Conservation (phyloP, 163 green algal species). For the Scenedesmus sp. region DNA sequence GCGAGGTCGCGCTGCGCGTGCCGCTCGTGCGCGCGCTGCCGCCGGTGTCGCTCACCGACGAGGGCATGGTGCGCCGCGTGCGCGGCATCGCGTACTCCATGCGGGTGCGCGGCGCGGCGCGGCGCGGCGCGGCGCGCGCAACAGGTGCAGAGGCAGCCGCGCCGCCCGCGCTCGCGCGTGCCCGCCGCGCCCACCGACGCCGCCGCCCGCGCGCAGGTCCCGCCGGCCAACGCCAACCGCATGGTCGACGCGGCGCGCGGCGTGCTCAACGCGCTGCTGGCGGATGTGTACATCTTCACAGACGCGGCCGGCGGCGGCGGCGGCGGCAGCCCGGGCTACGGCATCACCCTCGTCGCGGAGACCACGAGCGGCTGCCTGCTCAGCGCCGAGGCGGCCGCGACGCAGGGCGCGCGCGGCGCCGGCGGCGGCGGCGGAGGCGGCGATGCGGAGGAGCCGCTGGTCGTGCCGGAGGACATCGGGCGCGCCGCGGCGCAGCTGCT, state of each 20-base stretch:
- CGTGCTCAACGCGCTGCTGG: slow-evolving; percentile 90
- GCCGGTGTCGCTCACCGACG: slow-evolving; percentile 32
- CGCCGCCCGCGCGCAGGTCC: slow-evolving; percentile 59
- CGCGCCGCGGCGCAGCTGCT: slow-evolving; percentile 74
- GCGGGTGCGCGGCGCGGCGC: no score
- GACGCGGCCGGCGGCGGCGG: slow-evolving; percentile 83
- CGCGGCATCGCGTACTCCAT: slow-evolving; percentile 94
- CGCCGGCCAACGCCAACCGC: slow-evolving; percentile 67
- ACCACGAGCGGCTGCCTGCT: slow-evolving; percentile 92
- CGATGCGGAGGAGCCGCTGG: slow-evolving; percentile 46
- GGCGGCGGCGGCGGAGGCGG: background rate
- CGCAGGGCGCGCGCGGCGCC: slow-evolving; percentile 26
- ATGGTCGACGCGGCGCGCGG: slow-evolving; percentile 81
- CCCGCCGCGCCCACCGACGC: slow-evolving; percentile 35
- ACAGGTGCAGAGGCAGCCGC: no score
- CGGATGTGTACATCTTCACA: slow-evolving; percentile 99
- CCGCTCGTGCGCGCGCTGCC: slow-evolving; percentile 74
- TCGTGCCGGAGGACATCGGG: slow-evolving; percentile 91
- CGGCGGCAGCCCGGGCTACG: slow-evolving; percentile 89
- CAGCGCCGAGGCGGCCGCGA: slow-evolving; percentile 76
- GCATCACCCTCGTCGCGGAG: slow-evolving; percentile 95
- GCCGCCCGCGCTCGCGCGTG: slow-evolving; percentile 13
- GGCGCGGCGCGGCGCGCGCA: no score
- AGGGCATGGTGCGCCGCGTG: slow-evolving; percentile 94
- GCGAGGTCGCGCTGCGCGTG: slow-evolving; percentile 82